Evolutionary conservation across 2,329 filamentous ascomycete genomes (phyloP).

Genomic region (Aspergillus sp.): DNA sequence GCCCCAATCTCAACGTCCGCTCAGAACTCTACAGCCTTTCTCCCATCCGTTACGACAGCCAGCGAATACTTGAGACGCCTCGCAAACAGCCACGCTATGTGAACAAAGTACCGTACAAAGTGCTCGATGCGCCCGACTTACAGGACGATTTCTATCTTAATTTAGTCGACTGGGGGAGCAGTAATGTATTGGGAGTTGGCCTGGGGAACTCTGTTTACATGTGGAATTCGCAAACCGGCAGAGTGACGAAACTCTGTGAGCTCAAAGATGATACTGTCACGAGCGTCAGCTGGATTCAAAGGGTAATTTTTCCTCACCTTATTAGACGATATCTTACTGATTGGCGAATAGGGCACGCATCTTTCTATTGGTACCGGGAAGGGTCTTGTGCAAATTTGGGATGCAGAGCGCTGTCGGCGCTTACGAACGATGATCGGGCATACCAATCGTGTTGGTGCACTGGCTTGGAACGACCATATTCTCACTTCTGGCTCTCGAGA

Average conservation of each 20-base stretch:
- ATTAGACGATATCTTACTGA: conserved; percentile 3
- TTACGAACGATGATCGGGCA: conserved; percentile 97
- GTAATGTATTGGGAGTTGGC: conserved; percentile 90
- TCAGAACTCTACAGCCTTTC: conserved; percentile 96
- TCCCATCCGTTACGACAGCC: conserved; percentile 88
- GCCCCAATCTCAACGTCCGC: conserved; percentile 83
- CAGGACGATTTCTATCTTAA: conserved; percentile 98
- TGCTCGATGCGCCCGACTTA: conserved; percentile 91
- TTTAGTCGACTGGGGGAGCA: conserved; percentile 95
- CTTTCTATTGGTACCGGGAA: conserved; percentile 94
- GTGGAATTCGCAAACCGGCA: conserved; percentile 92
- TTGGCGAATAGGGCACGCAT: conserved; percentile 71
- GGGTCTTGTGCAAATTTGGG: conserved; percentile 96
- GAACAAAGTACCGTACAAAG: conserved; percentile 96
- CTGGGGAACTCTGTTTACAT: conserved; percentile 94
- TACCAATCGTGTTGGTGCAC: conserved; percentile 85
- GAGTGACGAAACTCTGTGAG: conserved; percentile 92
- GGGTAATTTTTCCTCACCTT: conserved; percentile 51
- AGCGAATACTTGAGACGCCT: conserved; percentile 89
- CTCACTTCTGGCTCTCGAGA: conserved; percentile 94
- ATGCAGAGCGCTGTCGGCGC: conserved; percentile 82
- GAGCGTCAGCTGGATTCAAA: conserved; percentile 97
- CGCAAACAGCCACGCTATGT: conserved; percentile 86
- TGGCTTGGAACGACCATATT: conserved; percentile 98
- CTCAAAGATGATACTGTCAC: conserved; percentile 92